Evolutionary conservation across 257 asterid species (phyloP).

Genomic region (Salvia hispanica): DNA sequence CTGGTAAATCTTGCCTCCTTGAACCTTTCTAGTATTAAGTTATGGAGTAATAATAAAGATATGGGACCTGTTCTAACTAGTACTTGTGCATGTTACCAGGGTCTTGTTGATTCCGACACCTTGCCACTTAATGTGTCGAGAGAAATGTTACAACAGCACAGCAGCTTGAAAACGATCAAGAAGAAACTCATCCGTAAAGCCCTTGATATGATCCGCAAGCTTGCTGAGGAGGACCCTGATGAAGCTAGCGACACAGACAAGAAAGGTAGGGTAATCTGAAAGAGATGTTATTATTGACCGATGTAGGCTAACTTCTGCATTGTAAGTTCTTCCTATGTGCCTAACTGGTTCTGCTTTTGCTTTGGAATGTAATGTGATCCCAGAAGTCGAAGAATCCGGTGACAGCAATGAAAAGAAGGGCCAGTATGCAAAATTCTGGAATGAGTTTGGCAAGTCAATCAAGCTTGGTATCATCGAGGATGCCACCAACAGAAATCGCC

Average conservation of each 20-base stretch:
- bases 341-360: slow-evolving; percentile 51
- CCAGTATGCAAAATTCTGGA: slow-evolving; percentile 83
- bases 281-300: not conserved
- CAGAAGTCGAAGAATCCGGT: slow-evolving; percentile 77
- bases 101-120: slow-evolving; percentile 98
- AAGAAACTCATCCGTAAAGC: slow-evolving; percentile 97
- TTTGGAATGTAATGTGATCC: slow-evolving; percentile 22
- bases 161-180: slow-evolving; percentile 93
- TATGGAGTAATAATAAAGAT: not conserved
- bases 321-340: slow-evolving; percentile 35
- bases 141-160: slow-evolving; percentile 98
- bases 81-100: slow-evolving; percentile 48
- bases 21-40: not conserved
- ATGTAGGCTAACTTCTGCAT: not conserved
- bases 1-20: slow-evolving; percentile 49
- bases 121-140: slow-evolving; percentile 92
- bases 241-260: slow-evolving; percentile 68
- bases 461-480: slow-evolving; percentile 93
- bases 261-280: slow-evolving; percentile 50
- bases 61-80: slow-evolving; percentile 21
- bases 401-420: slow-evolving; percentile 81
- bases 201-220: slow-evolving; percentile 91
- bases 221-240: slow-evolving; percentile 97
- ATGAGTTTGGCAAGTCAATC: slow-evolving; percentile 90
- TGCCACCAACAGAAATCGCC: slow-evolving; percentile 84